A percentile compares a stretch with the other conserved stretches of the same genome.
Conservation (phyloP, 2,329 filamentous ascomycete genomes). For the Epichloe sibirici region DNA sequence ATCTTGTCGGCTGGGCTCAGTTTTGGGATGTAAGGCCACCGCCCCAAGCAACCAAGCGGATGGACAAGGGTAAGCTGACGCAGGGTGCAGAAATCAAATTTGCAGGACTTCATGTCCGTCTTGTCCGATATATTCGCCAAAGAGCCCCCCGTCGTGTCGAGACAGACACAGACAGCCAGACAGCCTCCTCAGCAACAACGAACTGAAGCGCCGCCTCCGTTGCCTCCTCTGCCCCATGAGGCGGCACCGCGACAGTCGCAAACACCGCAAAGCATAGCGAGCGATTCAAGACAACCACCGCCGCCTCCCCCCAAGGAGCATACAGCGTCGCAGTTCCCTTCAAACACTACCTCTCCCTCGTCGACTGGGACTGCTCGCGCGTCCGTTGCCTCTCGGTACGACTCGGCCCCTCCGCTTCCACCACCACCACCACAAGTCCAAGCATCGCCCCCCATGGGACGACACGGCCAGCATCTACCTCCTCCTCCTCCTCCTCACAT, state of each 20-base stretch:
- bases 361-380: constrained; percentile 7
- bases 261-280: constrained; percentile 17
- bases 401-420: constrained; percentile 35
- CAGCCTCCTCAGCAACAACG: constrained; percentile 19
- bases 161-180: constrained; percentile 35
- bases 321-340: constrained; percentile 13
- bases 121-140: constrained; percentile 83
- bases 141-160: constrained; percentile 81
- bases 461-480: constrained; percentile 8
- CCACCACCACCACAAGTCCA: constrained; percentile 21
- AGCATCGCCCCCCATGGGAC: neutral
- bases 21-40: constrained; percentile 67
- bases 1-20: constrained; percentile 77
- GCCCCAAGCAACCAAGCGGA: constrained; percentile 1
- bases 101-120: constrained; percentile 72
- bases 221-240: constrained; percentile 62
- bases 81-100: constrained; percentile 55
- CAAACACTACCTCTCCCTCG: constrained; percentile 15
- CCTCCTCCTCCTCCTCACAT: constrained; percentile 9
- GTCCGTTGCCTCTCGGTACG: constrained; percentile 27
- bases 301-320: constrained; percentile 37
- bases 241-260: constrained; percentile 33
- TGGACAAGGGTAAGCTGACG: neutral
- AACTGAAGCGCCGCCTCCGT: constrained; percentile 43
- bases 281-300: constrained; percentile 30